Conservation (phyloP, 805 yeast species). For the Saccharomycopsis fodiens region DNA sequence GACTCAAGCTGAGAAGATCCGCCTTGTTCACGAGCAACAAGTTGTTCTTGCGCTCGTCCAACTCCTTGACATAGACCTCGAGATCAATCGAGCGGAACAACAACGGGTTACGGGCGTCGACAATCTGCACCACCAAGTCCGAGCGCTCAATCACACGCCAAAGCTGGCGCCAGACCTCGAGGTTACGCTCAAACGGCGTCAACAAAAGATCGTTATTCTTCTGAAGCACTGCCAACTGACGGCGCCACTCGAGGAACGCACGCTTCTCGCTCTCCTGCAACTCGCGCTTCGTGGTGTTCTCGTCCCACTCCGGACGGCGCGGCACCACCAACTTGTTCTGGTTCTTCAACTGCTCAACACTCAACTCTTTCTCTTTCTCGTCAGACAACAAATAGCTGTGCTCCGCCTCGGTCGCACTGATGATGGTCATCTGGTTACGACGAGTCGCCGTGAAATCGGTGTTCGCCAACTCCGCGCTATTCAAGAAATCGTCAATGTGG, state of each 20-base stretch:
- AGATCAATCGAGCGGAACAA: slow-evolving; percentile 83
- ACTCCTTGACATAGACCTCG: slow-evolving; percentile 72
- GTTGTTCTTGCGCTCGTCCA: slow-evolving; percentile 69
- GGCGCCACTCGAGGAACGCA: slow-evolving; percentile 90
- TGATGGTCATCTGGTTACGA: slow-evolving; percentile 72
- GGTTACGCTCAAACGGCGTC: slow-evolving; percentile 94
- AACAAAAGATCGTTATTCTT: slow-evolving; percentile 73
- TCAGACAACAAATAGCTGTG: slow-evolving; percentile 57
- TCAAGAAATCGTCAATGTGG: slow-evolving; percentile 87
- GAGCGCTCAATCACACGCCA: slow-evolving; percentile 98
- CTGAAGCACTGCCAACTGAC: slow-evolving; percentile 77
- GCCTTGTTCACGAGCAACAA: slow-evolving; percentile 88
- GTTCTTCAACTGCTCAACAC: slow-evolving; percentile 57
- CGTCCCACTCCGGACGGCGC: slow-evolving; percentile 84
- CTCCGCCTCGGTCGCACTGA: slow-evolving; percentile 35
- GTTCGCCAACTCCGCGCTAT: slow-evolving; percentile 92
- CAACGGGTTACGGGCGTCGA: slow-evolving; percentile 92
- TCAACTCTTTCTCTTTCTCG: slow-evolving; percentile 56
- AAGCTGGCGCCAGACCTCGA: slow-evolving; percentile 96
- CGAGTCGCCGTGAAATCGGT: slow-evolving; percentile 94
- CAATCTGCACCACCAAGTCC: slow-evolving; percentile 91
- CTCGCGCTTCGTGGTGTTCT: slow-evolving; percentile 60
- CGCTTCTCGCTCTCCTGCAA: slow-evolving; percentile 83
- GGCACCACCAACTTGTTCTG: slow-evolving; percentile 79
- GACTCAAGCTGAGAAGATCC: slow-evolving; percentile 70